These are phyloP conservation scores for Emericellopsis atlantica DNA, from an alignment of 2,329 filamentous ascomycete species.

Conservation along the genomic window DNA sequence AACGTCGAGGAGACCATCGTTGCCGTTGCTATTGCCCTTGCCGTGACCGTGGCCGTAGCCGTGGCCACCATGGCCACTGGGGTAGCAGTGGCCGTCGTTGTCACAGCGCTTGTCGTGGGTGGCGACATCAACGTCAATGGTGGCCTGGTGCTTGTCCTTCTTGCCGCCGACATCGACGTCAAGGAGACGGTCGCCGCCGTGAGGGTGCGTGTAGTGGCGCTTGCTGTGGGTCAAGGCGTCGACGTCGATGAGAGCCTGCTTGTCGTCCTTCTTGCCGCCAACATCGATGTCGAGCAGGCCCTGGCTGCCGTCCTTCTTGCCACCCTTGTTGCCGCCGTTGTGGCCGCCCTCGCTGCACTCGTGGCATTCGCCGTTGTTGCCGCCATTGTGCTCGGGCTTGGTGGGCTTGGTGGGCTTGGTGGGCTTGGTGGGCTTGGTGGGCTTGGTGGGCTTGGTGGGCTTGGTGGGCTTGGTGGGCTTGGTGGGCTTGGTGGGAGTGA, in stretches of 20 bases:
- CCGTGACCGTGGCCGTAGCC: too few species aligned
- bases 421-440: too few species aligned
- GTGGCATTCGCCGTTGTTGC: slow-evolving; percentile 2
- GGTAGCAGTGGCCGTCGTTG: background rate
- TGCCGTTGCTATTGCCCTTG: background rate
- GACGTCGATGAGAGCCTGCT: slow-evolving; percentile 5
- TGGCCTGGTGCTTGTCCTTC: slow-evolving; percentile 4
- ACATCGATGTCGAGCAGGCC: slow-evolving; percentile 6
- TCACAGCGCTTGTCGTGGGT: slow-evolving; percentile 2
- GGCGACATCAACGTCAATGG: slow-evolving; percentile 6
- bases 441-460: too few species aligned
- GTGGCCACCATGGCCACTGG: too few species aligned
- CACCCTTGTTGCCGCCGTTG: background rate
- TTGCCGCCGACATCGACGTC: slow-evolving; percentile 3
- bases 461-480: too few species aligned
- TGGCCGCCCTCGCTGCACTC: background rate
- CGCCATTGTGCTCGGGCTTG: slow-evolving; percentile 1
- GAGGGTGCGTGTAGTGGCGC: background rate
- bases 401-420: too few species aligned
- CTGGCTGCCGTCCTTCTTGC: background rate
- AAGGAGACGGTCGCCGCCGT: background rate
- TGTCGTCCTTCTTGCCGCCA: slow-evolving; percentile 5
- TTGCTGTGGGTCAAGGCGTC: slow-evolving; percentile 2
- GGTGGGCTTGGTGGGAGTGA: slow-evolving; percentile 8
- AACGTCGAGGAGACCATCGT: slow-evolving; percentile 4